A percentile compares a stretch with the other conserved stretches of the same genome.
Evolutionary conservation across 345 rosid genomes (phyloP).

Genomic region (Lepidium africanum): DNA sequence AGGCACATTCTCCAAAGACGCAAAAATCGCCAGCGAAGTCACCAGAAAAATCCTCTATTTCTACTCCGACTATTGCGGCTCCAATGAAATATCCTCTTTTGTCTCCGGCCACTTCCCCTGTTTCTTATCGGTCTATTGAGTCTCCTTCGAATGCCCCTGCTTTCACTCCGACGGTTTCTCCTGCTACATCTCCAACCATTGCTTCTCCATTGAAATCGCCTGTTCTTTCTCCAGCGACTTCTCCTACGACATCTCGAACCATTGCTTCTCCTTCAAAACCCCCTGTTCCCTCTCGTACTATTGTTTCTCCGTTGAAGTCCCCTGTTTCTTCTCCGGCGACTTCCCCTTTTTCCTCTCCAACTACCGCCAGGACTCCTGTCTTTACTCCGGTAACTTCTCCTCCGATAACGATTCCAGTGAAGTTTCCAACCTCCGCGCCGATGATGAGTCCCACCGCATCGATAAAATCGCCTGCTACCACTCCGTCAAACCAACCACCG

Average conservation of each 20-base stretch:
- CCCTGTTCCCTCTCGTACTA: slow-evolving; percentile 3
- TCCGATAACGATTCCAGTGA: slow-evolving; percentile 6
- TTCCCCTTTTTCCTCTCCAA: slow-evolving; percentile 28
- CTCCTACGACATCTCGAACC: slow-evolving; percentile 17
- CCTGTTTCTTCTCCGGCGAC: slow-evolving; percentile 20
- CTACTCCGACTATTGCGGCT: neutral
- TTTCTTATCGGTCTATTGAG: neutral
- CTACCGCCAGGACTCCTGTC: slow-evolving; percentile 1
- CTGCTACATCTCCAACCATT: neutral
- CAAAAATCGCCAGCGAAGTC: neutral
- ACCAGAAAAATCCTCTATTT: slow-evolving; percentile 18
- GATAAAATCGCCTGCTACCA: neutral
- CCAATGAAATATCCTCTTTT: slow-evolving; percentile 5
- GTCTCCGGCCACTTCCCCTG: neutral
- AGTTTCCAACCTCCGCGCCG: slow-evolving; percentile 25
- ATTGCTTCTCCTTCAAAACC: slow-evolving; percentile 16
- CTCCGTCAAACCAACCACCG: slow-evolving; percentile 23
- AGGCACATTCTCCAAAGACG: neutral
- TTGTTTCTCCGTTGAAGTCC: neutral
- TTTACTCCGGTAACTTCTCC: neutral
- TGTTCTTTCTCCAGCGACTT: slow-evolving; percentile 6
- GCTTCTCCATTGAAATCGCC: slow-evolving; percentile 7
- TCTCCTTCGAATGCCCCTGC: neutral
- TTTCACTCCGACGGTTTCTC: slow-evolving; percentile 7
- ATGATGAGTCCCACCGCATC: slow-evolving; percentile 12